phyloP scores from a whole-genome alignment of 208 protist species.

The Crithidia expoeki region DNA sequence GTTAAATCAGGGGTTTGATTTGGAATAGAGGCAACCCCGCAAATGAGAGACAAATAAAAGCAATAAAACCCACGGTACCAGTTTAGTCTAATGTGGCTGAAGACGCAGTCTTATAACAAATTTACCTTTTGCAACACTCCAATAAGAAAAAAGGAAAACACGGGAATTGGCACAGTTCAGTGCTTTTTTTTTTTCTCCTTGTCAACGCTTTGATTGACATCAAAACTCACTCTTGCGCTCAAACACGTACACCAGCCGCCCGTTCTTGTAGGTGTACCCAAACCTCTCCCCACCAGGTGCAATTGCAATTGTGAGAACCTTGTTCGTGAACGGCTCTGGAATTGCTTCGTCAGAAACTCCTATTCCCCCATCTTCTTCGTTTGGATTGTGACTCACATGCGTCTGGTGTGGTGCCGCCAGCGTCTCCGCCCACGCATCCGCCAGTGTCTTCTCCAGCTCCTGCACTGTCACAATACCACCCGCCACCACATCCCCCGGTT shows the following conservation, averaged over 20 bases:
- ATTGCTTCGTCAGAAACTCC: slow-evolving; percentile 36
- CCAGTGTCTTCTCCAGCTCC: slow-evolving; percentile 58
- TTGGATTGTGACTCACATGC: not conserved
- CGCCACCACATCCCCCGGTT: slow-evolving; percentile 28
- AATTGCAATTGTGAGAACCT: slow-evolving; percentile 74
- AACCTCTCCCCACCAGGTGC: slow-evolving; percentile 85
- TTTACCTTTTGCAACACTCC: too few relatives aligned
- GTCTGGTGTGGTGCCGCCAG: slow-evolving; percentile 9
- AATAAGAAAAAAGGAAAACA: too few relatives aligned
- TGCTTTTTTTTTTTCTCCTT: not conserved
- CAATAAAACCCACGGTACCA: not conserved
- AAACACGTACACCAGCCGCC: slow-evolving; percentile 72
- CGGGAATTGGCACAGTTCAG: not conserved
- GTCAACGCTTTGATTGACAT: not conserved
- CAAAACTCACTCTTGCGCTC: slow-evolving; percentile 45
- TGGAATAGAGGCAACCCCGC: not conserved
- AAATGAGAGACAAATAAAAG: not conserved
- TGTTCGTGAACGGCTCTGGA: slow-evolving; percentile 79
- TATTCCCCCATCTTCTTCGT: slow-evolving; percentile 11
- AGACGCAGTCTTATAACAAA: too few relatives aligned
- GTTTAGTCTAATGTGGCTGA: too few relatives aligned
- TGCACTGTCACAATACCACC: slow-evolving; percentile 43
- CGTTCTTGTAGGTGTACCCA: slow-evolving; percentile 77
- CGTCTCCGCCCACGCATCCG: slow-evolving; percentile 40
- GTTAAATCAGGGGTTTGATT: too few relatives aligned